A percentile compares a stretch with the other conserved stretches of the same genome.
These are phyloP conservation scores for Sideroxylon spinosum DNA, from an alignment of 179 eudicot species.

Conservation along the genomic window DNA sequence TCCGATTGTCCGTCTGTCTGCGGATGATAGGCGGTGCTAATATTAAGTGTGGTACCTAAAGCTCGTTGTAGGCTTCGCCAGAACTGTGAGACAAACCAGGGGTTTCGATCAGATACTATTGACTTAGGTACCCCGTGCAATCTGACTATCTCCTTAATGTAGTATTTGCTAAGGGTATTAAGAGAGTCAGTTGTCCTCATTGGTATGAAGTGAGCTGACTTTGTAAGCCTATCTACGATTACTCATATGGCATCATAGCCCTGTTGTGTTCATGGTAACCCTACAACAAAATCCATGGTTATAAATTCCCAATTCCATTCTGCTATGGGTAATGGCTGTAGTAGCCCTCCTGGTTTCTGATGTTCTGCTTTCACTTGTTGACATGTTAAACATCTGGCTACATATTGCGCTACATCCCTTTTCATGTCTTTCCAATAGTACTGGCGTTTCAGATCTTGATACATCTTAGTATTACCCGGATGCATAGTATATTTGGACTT, in stretches of 20 bases:
- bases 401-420: background rate
- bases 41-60: no score
- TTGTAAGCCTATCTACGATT: background rate
- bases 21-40: no score
- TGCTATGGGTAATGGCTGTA: background rate
- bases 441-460: background rate
- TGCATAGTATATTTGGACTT: no score
- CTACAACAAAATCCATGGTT: background rate
- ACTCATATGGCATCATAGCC: background rate
- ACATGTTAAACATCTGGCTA: background rate
- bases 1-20: no score
- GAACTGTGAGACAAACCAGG: no score
- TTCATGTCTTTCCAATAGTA: slow-evolving; percentile 15
- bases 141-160: no score
- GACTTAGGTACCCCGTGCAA: no score
- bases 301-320: slow-evolving; percentile 10
- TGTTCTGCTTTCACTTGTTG: slow-evolving; percentile 6
- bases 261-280: background rate
- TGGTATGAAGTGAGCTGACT: background rate
- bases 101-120: no score
- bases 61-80: no score
- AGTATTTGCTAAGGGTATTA: no score
- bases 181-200: background rate
- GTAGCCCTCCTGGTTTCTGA: background rate
- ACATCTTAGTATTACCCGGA: no score